Evolutionary conservation across 2,329 filamentous ascomycete genomes (phyloP).

Genomic region (Monosporascus sp.): DNA sequence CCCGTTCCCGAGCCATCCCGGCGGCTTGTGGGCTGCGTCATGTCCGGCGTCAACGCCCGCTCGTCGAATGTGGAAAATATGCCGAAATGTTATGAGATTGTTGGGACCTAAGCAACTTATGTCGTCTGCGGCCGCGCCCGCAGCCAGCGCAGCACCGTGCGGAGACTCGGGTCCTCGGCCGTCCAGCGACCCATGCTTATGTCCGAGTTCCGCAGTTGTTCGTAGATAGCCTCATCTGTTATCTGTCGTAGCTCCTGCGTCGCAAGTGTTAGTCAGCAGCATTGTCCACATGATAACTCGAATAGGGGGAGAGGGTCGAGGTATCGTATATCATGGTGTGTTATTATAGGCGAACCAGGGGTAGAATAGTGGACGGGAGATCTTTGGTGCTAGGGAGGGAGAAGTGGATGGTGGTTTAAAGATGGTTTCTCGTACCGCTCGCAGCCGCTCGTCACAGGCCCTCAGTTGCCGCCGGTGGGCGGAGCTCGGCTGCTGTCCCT

Average conservation of each 20-base stretch:
- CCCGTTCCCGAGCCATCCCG: too few species aligned
- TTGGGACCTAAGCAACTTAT: slow-evolving; percentile 10
- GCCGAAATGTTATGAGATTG: neutral
- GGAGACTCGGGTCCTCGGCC: slow-evolving; percentile 54
- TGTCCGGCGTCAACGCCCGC: too few species aligned
- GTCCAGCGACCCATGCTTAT: slow-evolving; percentile 55
- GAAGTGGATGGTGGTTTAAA: slow-evolving; percentile 4
- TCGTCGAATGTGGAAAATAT: neutral
- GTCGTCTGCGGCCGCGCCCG: slow-evolving; percentile 33
- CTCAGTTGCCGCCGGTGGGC: slow-evolving; percentile 44
- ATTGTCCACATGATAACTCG: neutral
- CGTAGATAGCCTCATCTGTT: slow-evolving; percentile 55
- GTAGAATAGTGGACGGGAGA: neutral
- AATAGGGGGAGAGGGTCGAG: slow-evolving; percentile 2
- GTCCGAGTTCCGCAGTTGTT: slow-evolving; percentile 49
- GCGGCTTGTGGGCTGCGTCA: too few species aligned
- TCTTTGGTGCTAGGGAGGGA: neutral
- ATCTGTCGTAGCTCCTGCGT: slow-evolving; percentile 51
- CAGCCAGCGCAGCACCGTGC: slow-evolving; percentile 55
- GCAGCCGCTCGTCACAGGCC: slow-evolving; percentile 52
- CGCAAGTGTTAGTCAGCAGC: neutral
- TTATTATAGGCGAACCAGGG: too few species aligned
- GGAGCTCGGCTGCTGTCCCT: slow-evolving; percentile 43
- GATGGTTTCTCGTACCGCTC: slow-evolving; percentile 39
- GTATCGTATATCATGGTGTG: too few species aligned